Percentiles rank a stretch among this genome's conserved stretches.
Conservation (phyloP, 371 early-diverging fungal species). For the Chytridium lagenaria region DNA sequence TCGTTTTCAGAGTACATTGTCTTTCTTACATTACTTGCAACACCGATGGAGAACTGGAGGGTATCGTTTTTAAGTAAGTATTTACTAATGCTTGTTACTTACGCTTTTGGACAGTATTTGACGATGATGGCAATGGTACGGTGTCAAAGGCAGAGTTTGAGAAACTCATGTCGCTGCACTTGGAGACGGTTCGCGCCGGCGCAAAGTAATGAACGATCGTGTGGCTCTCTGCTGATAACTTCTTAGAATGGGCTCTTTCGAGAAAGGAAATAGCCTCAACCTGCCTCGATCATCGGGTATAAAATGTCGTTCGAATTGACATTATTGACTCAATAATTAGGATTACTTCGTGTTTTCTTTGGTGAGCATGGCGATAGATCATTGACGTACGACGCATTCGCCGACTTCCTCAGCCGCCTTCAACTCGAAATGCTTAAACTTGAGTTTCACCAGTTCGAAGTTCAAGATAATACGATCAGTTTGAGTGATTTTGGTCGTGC, state of each 20-base stretch:
- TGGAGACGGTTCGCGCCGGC: conserved; percentile 19
- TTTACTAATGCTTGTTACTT: neutral
- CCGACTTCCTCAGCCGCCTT: conserved; percentile 40
- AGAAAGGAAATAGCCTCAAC: conserved; percentile 18
- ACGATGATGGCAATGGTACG: conserved; percentile 41
- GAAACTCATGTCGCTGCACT: conserved; percentile 37
- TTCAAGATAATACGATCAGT: conserved; percentile 30
- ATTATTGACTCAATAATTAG: no score
- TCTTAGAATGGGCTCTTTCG: conserved; percentile 12
- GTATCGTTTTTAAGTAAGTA: conserved; percentile 20
- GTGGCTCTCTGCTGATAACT: neutral
- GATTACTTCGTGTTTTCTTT: conserved; percentile 27
- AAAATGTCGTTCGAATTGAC: no score
- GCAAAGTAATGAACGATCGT: conserved; percentile 7
- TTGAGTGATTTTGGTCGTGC: conserved; percentile 36
- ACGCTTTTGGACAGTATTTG: conserved; percentile 32
- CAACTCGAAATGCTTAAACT: conserved; percentile 43
- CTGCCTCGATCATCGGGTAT: no score
- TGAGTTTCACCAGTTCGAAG: conserved; percentile 41
- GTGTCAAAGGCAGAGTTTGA: conserved; percentile 43
- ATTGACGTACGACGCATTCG: conserved; percentile 34
- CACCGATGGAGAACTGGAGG: conserved; percentile 19
- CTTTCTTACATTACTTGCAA: conserved; percentile 43
- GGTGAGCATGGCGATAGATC: conserved; percentile 34
- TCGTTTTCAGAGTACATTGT: conserved; percentile 48